Conservation (phyloP, 495 filamentous ascomycete species). For the Thozetella sp. region DNA sequence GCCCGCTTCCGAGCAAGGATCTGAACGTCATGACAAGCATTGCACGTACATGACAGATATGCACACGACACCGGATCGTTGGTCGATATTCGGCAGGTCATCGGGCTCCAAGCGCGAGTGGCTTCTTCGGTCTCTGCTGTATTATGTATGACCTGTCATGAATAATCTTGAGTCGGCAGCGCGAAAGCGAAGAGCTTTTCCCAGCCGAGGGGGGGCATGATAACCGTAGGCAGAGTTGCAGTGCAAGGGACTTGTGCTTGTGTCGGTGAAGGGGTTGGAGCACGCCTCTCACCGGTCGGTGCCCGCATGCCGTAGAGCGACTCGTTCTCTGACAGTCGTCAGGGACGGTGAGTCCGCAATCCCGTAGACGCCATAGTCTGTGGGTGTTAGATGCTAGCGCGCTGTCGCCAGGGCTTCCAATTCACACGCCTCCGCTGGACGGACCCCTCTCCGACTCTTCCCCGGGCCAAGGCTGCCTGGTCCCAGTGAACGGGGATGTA, state of each 20-base stretch:
- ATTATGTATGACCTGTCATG: too few species aligned
- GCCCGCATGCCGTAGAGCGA: background rate
- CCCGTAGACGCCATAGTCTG: background rate
- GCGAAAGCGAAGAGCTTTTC: background rate
- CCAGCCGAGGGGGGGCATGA: background rate
- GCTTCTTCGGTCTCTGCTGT: background rate
- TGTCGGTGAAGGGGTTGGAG: background rate
- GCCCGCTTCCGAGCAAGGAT: background rate
- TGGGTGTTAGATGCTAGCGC: background rate
- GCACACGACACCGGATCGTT: background rate
- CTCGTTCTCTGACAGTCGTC: background rate
- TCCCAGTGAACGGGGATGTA: background rate
- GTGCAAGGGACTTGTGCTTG: background rate
- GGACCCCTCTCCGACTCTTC: too few species aligned
- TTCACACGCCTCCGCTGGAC: too few species aligned
- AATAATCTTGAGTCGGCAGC: too few species aligned
- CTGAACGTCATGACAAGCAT: background rate
- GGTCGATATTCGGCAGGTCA: slow-evolving; percentile 1
- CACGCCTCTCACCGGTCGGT: background rate
- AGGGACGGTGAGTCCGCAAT: background rate
- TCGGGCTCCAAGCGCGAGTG: background rate
- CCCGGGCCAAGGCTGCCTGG: too few species aligned
- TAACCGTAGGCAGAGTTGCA: background rate
- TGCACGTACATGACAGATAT: background rate
- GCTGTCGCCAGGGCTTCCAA: too few species aligned